phyloP scores from a whole-genome alignment of 1,284 basidiomycete species.

The Trametes sp. region DNA sequence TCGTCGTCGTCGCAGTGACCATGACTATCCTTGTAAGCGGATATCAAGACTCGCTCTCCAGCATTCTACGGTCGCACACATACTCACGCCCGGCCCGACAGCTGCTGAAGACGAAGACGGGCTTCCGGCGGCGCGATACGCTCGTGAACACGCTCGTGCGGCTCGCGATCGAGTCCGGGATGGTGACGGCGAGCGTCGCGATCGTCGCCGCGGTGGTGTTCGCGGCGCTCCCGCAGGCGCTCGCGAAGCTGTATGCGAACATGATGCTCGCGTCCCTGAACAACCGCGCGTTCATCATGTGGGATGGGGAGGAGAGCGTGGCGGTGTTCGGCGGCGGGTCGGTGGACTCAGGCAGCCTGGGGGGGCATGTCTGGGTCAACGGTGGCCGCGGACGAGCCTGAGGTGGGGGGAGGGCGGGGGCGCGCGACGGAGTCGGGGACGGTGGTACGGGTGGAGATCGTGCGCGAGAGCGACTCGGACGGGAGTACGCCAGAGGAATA shows the following conservation, averaged over 20 bases:
- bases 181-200: constrained; percentile 13
- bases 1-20: constrained; percentile 29
- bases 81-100: constrained; percentile 1
- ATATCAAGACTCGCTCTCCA: too few relatives aligned
- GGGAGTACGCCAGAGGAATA: too few relatives aligned
- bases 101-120: constrained; percentile 22
- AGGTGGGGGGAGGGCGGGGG: neutral
- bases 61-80: too few relatives aligned
- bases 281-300: constrained; percentile 17
- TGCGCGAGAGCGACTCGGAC: neutral
- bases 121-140: constrained; percentile 19
- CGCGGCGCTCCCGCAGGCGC: constrained; percentile 5
- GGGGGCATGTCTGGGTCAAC: constrained; percentile 1
- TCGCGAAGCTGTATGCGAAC: constrained; percentile 26
- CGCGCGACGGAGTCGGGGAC: neutral
- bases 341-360: neutral
- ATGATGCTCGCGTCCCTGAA: constrained; percentile 20
- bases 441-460: neutral
- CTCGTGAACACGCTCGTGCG: constrained; percentile 28
- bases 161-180: constrained; percentile 31
- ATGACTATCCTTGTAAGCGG: constrained; percentile 32
- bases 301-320: neutral
- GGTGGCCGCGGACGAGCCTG: too few relatives aligned
- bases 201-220: constrained; percentile 12
- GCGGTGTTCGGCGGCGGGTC: too few relatives aligned